phyloP scores from a whole-genome alignment of 345 rosid genomes.

The Nasturtium officinale region DNA sequence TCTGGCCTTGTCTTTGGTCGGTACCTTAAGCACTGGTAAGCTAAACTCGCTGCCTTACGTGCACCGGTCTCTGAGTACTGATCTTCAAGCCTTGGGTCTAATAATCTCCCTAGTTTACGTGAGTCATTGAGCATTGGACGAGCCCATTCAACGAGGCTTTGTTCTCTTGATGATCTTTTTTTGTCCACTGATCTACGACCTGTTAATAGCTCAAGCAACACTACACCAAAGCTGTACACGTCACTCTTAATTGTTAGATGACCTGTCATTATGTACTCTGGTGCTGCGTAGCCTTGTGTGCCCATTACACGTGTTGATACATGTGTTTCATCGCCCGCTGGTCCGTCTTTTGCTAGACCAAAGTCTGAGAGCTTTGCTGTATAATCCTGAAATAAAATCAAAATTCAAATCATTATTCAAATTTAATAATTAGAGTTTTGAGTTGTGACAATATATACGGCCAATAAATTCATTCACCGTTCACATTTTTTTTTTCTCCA shows the following conservation, averaged over 20 bases:
- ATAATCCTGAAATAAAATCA: conserved; percentile 56
- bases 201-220: conserved; percentile 60
- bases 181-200: conserved; percentile 65
- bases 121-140: conserved; percentile 66
- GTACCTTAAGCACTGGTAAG: conserved; percentile 75
- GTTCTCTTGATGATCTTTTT: conserved; percentile 52
- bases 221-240: conserved; percentile 75
- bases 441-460: not conserved
- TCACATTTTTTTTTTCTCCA: not conserved
- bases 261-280: conserved; percentile 94
- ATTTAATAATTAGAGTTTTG: not conserved
- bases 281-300: conserved; percentile 91
- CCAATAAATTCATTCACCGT: not conserved
- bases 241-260: conserved; percentile 75
- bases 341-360: conserved; percentile 90
- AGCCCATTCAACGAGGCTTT: conserved; percentile 71
- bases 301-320: conserved; percentile 95
- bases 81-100: conserved; percentile 88
- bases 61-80: conserved; percentile 81
- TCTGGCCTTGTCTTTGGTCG: conserved; percentile 75
- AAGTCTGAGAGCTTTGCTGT: conserved; percentile 83
- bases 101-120: conserved; percentile 64
- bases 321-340: conserved; percentile 85
- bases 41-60: conserved; percentile 74
- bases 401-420: not conserved